These are phyloP conservation scores for Dryas drummondii DNA, from an alignment of 306 rosid genomes.

Conservation along the genomic window DNA sequence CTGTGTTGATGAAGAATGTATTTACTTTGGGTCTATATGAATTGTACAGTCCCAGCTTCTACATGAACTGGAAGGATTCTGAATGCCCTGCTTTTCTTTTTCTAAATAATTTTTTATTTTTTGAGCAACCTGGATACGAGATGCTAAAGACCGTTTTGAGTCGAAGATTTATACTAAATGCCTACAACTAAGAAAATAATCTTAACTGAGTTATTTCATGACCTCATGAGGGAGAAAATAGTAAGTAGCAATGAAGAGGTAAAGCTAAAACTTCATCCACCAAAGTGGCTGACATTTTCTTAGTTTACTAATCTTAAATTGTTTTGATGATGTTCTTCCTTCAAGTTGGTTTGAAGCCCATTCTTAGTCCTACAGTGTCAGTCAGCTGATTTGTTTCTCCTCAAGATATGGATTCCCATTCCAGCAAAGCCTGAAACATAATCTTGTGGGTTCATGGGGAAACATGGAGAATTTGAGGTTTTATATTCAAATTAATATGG, in stretches of 20 bases:
- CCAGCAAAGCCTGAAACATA: background rate
- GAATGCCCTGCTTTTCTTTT: background rate
- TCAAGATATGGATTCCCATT: background rate
- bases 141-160: background rate
- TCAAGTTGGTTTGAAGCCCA: constrained; percentile 13
- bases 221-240: background rate
- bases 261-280: background rate
- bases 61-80: background rate
- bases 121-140: background rate
- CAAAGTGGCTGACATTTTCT: background rate
- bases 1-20: background rate
- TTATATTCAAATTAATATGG: background rate
- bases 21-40: background rate
- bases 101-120: background rate
- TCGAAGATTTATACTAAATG: background rate
- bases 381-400: background rate
- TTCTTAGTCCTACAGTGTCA: background rate
- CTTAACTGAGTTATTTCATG: background rate
- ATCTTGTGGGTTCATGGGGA: constrained; percentile 1
- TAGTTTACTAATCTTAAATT: background rate
- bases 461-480: background rate
- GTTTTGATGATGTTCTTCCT: background rate
- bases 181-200: background rate
- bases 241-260: background rate
- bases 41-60: background rate